Conservation (phyloP, 352 stramenopile genomes). For the Globisporangium nunn region DNA sequence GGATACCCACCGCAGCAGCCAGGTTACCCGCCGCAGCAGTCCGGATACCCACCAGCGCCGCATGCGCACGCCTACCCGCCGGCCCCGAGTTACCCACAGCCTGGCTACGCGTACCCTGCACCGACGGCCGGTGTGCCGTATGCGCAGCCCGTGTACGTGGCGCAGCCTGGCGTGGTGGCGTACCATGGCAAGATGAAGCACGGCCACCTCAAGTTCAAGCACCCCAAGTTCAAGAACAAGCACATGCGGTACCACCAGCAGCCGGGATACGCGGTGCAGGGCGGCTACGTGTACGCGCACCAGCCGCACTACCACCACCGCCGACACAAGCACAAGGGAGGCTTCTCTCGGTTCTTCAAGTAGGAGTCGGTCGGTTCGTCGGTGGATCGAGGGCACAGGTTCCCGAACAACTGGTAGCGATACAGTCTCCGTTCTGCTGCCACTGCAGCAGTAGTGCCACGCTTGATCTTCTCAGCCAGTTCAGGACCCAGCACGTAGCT, state of each 20-base stretch:
- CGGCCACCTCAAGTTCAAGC: slow-evolving; percentile 16
- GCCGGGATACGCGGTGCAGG: neutral
- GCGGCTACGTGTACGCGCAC: slow-evolving; percentile 1
- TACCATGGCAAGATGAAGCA: slow-evolving; percentile 24
- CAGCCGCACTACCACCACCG: neutral
- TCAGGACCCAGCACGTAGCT: neutral
- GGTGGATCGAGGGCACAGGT: no score
- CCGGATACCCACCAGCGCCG: slow-evolving; percentile 12
- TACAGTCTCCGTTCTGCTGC: neutral
- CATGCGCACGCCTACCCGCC: slow-evolving; percentile 7
- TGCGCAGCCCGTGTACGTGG: slow-evolving; percentile 20
- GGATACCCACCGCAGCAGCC: neutral
- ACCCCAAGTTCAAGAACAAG: slow-evolving; percentile 17
- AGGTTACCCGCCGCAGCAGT: slow-evolving; percentile 7
- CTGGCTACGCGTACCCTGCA: slow-evolving; percentile 6
- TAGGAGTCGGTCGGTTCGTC: neutral
- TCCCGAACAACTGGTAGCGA: neutral
- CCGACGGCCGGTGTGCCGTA: slow-evolving; percentile 1
- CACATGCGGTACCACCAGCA: slow-evolving; percentile 13
- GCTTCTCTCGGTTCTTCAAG: neutral
- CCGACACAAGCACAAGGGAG: neutral
- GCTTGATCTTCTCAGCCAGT: neutral
- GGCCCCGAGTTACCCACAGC: slow-evolving; percentile 6
- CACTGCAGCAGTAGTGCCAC: neutral
- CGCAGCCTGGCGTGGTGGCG: slow-evolving; percentile 18